Conservation (phyloP, 495 filamentous ascomycete species). For the Aspergillus baeticus region DNA sequence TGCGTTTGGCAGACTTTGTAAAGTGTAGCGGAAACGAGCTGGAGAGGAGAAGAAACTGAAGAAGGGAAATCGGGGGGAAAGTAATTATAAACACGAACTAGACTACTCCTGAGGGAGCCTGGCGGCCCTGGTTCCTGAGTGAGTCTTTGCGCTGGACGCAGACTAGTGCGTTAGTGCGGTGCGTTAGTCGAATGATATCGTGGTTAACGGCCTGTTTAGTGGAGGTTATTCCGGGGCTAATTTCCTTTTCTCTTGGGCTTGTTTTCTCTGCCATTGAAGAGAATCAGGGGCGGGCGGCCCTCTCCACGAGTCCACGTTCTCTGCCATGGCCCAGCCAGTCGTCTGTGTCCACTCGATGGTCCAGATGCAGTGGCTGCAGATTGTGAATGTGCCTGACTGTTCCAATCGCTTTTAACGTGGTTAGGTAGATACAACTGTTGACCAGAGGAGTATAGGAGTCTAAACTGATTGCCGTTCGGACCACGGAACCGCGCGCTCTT, state of each 20-base stretch:
- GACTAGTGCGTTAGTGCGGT: conserved; percentile 1
- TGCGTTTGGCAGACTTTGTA: conserved; percentile 5
- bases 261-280: neutral
- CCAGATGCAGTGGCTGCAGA: no score
- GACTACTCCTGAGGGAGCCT: neutral
- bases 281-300: neutral
- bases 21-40: conserved; percentile 18
- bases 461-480: neutral
- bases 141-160: neutral
- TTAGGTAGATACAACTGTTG: no score
- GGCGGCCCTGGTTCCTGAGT: no score
- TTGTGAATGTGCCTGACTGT: neutral
- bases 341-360: no score
- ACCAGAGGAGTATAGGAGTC: neutral
- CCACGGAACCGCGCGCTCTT: neutral
- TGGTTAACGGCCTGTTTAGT: neutral
- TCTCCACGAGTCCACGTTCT: conserved; percentile 4
- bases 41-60: conserved; percentile 13
- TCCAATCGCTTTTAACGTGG: no score
- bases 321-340: no score
- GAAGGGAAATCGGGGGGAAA: conserved; percentile 11
- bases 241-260: conserved; percentile 10
- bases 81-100: conserved; percentile 6
- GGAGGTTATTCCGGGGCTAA: conserved; percentile 1
- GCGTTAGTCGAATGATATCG: neutral